Conservation (phyloP, 2,329 filamentous ascomycete species). For the Cercospora sp. region DNA sequence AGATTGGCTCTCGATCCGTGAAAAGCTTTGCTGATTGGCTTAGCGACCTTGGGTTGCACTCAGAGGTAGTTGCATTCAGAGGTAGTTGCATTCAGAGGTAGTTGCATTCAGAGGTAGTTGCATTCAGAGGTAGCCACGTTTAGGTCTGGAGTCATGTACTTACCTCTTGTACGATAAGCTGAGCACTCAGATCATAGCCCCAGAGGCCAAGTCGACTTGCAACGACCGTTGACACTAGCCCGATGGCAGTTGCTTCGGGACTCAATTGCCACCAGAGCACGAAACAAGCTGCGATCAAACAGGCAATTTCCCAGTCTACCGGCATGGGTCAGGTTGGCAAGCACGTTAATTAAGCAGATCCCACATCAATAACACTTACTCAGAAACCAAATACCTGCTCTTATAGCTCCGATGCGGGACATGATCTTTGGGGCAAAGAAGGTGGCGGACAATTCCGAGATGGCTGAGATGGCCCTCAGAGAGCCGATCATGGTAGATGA, state of each 20-base stretch:
- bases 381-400: conserved; percentile 70
- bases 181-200: conserved; percentile 52
- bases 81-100: too few relatives aligned
- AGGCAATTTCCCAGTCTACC: conserved; percentile 61
- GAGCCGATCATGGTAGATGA: conserved; percentile 55
- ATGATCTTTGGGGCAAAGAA: conserved; percentile 61
- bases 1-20: too few relatives aligned
- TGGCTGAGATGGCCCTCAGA: conserved; percentile 55
- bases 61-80: too few relatives aligned
- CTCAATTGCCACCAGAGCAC: conserved; percentile 35
- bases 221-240: conserved; percentile 44
- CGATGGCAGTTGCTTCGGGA: conserved; percentile 24
- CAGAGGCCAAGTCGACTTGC: conserved; percentile 49
- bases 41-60: too few relatives aligned
- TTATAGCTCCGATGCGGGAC: conserved; percentile 51
- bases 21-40: too few relatives aligned
- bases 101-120: too few relatives aligned
- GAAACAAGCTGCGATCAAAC: conserved; percentile 47
- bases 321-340: not conserved
- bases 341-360: not conserved
- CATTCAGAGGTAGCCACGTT: too few relatives aligned
- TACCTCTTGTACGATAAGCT: conserved; percentile 50
- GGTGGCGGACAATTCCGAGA: conserved; percentile 62
- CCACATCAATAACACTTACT: conserved; percentile 31
- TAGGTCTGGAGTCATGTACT: not conserved